Conservation (phyloP, 129 eudicot species). For the Escallonia herrerae region DNA sequence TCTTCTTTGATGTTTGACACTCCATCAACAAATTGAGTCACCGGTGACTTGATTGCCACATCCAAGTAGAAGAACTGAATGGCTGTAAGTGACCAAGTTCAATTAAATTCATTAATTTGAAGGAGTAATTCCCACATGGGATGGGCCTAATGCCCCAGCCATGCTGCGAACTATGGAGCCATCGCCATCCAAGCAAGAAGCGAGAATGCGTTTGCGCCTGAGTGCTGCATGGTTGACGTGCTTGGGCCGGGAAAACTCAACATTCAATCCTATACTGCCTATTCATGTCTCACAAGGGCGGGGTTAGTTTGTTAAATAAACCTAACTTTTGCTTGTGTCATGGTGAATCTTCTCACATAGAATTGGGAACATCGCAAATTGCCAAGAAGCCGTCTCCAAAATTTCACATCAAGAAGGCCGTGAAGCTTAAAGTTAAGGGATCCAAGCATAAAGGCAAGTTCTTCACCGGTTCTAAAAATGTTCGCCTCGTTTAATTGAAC, state of each 20-base stretch:
- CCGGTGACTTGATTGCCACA: too few species aligned
- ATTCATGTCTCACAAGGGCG: not conserved
- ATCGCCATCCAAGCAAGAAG: too few species aligned
- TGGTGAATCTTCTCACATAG: not conserved
- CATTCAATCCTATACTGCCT: too few species aligned
- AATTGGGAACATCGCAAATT: constrained; percentile 35
- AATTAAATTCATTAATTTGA: too few species aligned
- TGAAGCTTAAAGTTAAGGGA: constrained; percentile 46
- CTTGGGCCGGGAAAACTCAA: too few species aligned
- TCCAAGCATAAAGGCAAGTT: constrained; percentile 40
- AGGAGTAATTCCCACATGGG: too few species aligned
- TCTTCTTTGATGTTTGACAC: too few species aligned
- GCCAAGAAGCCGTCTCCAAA: constrained; percentile 36
- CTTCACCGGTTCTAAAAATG: not conserved
- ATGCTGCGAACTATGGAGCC: too few species aligned
- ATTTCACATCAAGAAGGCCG: constrained; percentile 64
- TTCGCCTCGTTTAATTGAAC: not conserved
- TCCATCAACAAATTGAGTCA: too few species aligned
- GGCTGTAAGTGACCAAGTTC: too few species aligned
- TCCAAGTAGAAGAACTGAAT: too few species aligned
- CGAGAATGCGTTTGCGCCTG: not conserved
- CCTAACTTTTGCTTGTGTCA: not conserved
- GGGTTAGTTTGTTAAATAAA: not conserved
- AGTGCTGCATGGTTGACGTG: not conserved
- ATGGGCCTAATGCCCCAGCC: too few species aligned